Conservation (phyloP, 2,329 filamentous ascomycete species). For the Colletotrichum lentis region DNA sequence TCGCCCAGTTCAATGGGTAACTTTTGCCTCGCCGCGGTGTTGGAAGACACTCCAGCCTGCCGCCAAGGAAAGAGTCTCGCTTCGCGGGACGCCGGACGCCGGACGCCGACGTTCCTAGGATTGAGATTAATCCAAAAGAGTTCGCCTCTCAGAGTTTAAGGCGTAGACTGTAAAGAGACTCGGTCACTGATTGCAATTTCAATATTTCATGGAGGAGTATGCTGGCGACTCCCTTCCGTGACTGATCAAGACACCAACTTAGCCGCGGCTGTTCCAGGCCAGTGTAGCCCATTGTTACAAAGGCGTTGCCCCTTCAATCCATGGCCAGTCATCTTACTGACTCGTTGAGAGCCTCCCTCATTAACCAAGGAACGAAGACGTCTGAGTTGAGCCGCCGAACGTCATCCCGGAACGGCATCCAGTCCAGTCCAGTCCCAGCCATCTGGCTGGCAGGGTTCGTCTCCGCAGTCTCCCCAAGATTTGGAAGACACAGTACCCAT, state of each 20-base stretch:
- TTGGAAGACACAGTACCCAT: neutral
- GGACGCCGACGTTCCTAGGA: constrained; percentile 8
- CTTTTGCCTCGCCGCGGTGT: neutral
- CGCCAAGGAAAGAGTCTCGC: neutral
- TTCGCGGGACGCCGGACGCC: constrained; percentile 7
- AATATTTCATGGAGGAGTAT: constrained; percentile 11
- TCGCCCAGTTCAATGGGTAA: neutral
- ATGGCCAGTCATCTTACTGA: constrained; percentile 7
- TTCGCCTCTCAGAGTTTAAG: neutral
- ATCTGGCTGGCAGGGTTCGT: constrained; percentile 4
- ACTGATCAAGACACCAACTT: constrained; percentile 19
- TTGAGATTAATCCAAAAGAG: neutral
- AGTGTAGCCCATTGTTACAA: neutral
- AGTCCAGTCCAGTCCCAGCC: constrained; percentile 5
- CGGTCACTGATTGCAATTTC: constrained; percentile 17
- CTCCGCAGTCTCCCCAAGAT: constrained; percentile 6
- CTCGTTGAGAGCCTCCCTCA: constrained; percentile 14
- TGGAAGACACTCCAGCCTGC: constrained; percentile 2
- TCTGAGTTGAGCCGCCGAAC: constrained; percentile 12
- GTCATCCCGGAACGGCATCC: constrained; percentile 1
- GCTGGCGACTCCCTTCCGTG: constrained; percentile 27
- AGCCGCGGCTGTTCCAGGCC: neutral
- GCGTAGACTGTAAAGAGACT: neutral
- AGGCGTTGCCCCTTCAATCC: neutral
- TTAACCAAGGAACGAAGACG: constrained; percentile 12